A percentile compares a stretch with the other conserved stretches of the same genome.
These are phyloP conservation scores for Ophiostoma novo-ulmi DNA, from an alignment of 2,329 filamentous ascomycete genomes.

Conservation along the genomic window DNA sequence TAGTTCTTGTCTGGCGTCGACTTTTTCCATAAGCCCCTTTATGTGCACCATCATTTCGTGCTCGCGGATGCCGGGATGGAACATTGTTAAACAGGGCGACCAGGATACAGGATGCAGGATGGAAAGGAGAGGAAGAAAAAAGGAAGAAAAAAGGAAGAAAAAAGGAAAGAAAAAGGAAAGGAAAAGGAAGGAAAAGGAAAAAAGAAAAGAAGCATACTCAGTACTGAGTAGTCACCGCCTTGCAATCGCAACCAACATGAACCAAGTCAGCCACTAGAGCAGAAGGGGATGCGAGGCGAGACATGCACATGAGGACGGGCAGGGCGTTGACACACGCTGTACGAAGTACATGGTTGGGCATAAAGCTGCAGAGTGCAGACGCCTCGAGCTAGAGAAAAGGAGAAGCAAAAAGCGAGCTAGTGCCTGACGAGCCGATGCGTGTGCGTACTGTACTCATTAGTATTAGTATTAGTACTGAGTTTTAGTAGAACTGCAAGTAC, in stretches of 20 bases:
- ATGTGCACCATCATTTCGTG: slow-evolving; percentile 6
- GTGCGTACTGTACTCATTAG: not conserved
- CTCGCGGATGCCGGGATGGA: slow-evolving; percentile 10
- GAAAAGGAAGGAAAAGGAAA: not conserved
- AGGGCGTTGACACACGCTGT: too few relatives aligned
- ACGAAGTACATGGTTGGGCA: not conserved
- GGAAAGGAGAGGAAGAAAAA: not conserved
- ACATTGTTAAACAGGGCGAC: not conserved
- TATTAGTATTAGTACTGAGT: too few relatives aligned
- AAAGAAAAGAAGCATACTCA: not conserved
- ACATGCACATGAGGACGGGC: not conserved
- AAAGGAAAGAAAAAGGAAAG: not conserved
- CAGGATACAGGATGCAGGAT: not conserved
- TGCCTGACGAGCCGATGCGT: slow-evolving; percentile 5
- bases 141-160: not conserved
- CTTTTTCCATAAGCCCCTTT: not conserved
- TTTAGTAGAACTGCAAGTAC: too few relatives aligned
- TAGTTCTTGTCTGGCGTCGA: not conserved
- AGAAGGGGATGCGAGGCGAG: slow-evolving; percentile 2
- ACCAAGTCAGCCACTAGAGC: not conserved
- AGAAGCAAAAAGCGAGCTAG: not conserved
- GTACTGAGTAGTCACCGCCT: slow-evolving; percentile 6
- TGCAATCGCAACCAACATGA: not conserved
- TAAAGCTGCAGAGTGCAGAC: not conserved
- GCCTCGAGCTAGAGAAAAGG: not conserved